Conservation (phyloP, 345 rosid species). For the Rhizophora apiculata region DNA sequence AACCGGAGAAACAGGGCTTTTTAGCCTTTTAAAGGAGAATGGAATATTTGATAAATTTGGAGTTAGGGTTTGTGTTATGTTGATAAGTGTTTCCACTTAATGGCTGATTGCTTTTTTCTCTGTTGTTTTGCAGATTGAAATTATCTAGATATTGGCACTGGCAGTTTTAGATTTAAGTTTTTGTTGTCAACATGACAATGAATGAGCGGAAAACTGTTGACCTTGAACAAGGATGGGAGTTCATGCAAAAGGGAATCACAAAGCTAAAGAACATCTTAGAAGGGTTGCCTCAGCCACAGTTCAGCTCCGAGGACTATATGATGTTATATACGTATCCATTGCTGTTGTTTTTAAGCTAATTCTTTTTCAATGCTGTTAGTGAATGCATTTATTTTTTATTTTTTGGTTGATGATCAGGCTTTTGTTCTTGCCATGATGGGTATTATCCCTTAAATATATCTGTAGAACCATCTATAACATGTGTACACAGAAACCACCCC, state of each 20-base stretch:
- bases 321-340: slow-evolving; percentile 35
- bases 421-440: background rate
- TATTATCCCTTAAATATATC: background rate
- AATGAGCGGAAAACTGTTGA: slow-evolving; percentile 68
- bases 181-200: slow-evolving; percentile 34
- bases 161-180: slow-evolving; percentile 4
- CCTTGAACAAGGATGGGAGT: slow-evolving; percentile 88
- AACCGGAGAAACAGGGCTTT: slow-evolving; percentile 3
- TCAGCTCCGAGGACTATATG: slow-evolving; percentile 40
- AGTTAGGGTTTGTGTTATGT: slow-evolving; percentile 2
- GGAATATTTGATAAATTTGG: background rate
- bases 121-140: background rate
- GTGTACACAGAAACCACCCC: slow-evolving; percentile 38
- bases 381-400: background rate
- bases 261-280: slow-evolving; percentile 80
- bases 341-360: background rate
- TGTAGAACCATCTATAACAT: slow-evolving; percentile 36
- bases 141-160: slow-evolving; percentile 6
- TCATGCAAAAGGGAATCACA: slow-evolving; percentile 74
- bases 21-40: background rate
- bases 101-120: background rate
- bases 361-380: background rate
- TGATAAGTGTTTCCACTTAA: background rate
- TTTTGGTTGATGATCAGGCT: background rate
- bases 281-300: slow-evolving; percentile 32